Evolutionary conservation across 2,329 filamentous ascomycete species (phyloP).

Genomic region (Botrytis deweyae): DNA sequence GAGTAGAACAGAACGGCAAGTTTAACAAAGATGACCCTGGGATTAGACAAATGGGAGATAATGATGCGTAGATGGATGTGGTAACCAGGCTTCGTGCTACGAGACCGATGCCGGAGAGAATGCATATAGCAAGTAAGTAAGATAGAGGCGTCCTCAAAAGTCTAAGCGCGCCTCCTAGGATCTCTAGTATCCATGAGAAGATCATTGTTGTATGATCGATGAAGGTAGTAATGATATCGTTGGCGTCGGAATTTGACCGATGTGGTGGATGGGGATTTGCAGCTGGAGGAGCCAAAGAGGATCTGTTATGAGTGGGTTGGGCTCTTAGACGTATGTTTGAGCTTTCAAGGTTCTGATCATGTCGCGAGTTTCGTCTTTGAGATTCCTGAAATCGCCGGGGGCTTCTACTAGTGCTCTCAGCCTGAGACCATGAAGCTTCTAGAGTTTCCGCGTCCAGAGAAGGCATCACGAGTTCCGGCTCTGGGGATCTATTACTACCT

Average conservation of each 20-base stretch:
- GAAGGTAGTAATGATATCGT: constrained; percentile 24
- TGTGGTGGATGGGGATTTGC: not conserved
- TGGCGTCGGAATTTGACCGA: not conserved
- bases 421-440: constrained; percentile 34
- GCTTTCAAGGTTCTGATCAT: constrained; percentile 25
- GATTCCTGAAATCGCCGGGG: constrained; percentile 28
- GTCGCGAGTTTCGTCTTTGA: constrained; percentile 28
- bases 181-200: constrained; percentile 51
- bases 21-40: constrained; percentile 62
- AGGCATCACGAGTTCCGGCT: constrained; percentile 40
- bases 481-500: constrained; percentile 33
- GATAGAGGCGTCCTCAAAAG: constrained; percentile 65
- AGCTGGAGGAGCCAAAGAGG: not conserved
- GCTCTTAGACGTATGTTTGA: constrained; percentile 30
- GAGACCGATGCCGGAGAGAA: constrained; percentile 58
- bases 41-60: constrained; percentile 69
- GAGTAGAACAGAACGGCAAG: constrained; percentile 60
- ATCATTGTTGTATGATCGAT: constrained; percentile 29
- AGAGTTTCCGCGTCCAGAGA: constrained; percentile 36
- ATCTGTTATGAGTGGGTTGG: constrained; percentile 10
- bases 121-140: constrained; percentile 58
- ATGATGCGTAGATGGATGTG: constrained; percentile 56
- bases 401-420: constrained; percentile 22
- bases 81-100: constrained; percentile 62
- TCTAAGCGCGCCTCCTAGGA: constrained; percentile 58